Base-by-base conservation (phyloP, 352 stramenopile genomes). In the Bremia lactucae region DNA sequence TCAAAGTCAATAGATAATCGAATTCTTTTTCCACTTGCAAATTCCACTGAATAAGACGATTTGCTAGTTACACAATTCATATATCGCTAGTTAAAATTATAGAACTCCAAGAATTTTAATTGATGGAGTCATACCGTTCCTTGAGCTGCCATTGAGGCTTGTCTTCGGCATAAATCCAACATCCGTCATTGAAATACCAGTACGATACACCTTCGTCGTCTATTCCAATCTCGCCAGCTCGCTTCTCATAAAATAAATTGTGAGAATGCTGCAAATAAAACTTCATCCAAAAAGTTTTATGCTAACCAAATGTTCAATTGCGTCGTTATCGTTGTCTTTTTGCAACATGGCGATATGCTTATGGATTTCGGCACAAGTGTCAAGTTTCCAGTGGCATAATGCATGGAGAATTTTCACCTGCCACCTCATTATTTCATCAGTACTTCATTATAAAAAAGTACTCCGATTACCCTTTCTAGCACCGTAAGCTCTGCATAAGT, bases 141-240 rank as follows among this genome's bases (percentile, higher is more conserved):
- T 71, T 52, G 7, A 57, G 33, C 50, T 87, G 69, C 78, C 76
- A 89, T 9, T 43, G 48, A 0, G 74, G 70, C 23, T 71, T 74
- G 21, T 87, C 68, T 54, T 93, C 80, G 0, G 77, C 77, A 42
- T 87, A 93, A 28, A 93, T 65, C 80, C 80, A 93, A 41, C 77
- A 89, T 34, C 49, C 72, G 50, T 93, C 80, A 40, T 82, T 62
- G 52, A 90, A 90, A 57, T 90, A 87, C 80, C 77, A 93, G 46
- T 93, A 93, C 28, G 71, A 65, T 1, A 72, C 52, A 7, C 77
- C 77, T 4, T 73, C 61, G 35, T 93, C 80, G 36, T 93, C 80
- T 19, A 64, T 74, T 31, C 80, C 80, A 21, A 90, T 73, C 10
- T 77, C 65, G 20, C 68, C 75, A 22, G 56, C 59, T 40, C 77